Evolutionary conservation across 192 early-diverging fungal species (phyloP), one percentile per base, ranked within the genome.

Genomic region (Mortierella alpina): DNA sequence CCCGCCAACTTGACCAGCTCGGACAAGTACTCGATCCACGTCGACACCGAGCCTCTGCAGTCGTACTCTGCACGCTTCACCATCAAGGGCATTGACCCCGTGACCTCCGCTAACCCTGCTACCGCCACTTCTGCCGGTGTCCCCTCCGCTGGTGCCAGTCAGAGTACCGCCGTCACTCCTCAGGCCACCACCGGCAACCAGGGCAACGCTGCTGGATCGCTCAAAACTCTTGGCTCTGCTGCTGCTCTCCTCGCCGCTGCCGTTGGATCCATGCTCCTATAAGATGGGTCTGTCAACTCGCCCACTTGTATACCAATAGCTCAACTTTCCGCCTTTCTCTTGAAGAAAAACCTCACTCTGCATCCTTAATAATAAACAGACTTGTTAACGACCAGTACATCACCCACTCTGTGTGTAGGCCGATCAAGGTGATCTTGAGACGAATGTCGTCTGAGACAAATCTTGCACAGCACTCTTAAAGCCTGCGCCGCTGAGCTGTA

Each of bases 1-100:
- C 76, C 76, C 14, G 76, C 69, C 59, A 71, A 66, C 76, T 59
- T 79, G 68, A 79, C 63, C 63, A 71, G 68, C 51, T 65, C 55
- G 46, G 39, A 79, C 58, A 56, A 48, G 41, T 79, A 79, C 44
- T 20, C 67, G 13, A 56, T 77, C 45, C 67, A 77, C 23, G 75
- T 70, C 50, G 62, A 70, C 47, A 77, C 75, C 14, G 55, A 69
- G 61, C 75, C 75, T 47, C 53, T 66, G 18, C 66, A 70, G 68
- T 77, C 75, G 41, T 77, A 70, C 62, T 69, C 67, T 31, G 40
- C 62, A 0, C 68, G 46, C 18, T 77, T 77, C 67, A 60, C 68
- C 63, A 79, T 79, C 63, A 72, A 71, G 57, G 69, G 69, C 31
- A 50, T 71, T 47, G 61, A 60, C n/a, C 63, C 57, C 0, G 66